Percentiles rank a stretch among this genome's conserved stretches.
Conservation (phyloP, 257 asterid genomes). For the Coffea canephora region DNA sequence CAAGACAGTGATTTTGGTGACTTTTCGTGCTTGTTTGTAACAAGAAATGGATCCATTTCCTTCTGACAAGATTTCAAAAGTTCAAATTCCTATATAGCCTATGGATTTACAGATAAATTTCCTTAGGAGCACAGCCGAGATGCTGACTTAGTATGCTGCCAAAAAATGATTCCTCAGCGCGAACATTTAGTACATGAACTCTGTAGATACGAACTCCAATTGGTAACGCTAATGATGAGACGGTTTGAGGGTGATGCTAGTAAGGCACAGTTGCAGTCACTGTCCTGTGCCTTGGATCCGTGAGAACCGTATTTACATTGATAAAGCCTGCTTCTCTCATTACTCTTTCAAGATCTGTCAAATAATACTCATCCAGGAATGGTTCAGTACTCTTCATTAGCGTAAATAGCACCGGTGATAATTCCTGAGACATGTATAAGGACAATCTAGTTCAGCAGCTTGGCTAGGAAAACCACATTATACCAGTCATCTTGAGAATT, state of each 20-base stretch:
- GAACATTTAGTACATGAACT: background rate
- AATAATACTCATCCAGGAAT: constrained; percentile 82
- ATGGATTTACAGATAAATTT: background rate
- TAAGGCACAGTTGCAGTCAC: constrained; percentile 77
- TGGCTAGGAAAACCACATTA: background rate
- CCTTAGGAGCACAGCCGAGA: background rate
- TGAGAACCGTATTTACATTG: constrained; percentile 52
- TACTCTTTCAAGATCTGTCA: constrained; percentile 69
- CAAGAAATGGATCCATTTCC: background rate
- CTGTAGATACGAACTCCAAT: background rate
- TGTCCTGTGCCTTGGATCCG: constrained; percentile 90
- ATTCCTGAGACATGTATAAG: constrained; percentile 42
- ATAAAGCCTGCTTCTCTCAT: constrained; percentile 55
- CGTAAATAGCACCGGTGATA: constrained; percentile 83
- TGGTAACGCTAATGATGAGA: background rate
- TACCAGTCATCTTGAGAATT: no score
- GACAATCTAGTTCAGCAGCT: background rate
- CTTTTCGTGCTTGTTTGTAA: background rate
- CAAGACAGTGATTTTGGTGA: background rate
- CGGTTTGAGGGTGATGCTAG: background rate
- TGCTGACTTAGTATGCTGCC: background rate
- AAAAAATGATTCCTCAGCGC: background rate
- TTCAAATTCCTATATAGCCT: background rate
- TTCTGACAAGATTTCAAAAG: background rate
- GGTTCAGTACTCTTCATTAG: constrained; percentile 97